A percentile compares a stretch with the other conserved stretches of the same genome.
phyloP scores from a whole-genome alignment of 2,329 filamentous ascomycete genomes.

The Xylariaceae sp. region DNA sequence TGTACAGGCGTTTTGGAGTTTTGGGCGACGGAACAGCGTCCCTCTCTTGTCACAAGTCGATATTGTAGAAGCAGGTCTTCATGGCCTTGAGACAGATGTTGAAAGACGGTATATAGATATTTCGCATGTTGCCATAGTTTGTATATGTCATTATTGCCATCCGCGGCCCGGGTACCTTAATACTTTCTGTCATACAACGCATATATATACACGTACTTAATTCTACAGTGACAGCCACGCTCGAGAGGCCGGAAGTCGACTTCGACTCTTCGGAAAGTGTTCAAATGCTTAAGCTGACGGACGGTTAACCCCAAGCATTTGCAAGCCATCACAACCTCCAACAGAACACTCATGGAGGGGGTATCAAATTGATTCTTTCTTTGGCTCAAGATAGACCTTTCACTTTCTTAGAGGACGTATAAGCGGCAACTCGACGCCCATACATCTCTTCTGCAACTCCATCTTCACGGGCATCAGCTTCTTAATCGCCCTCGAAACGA shows the following conservation, averaged over 20 bases:
- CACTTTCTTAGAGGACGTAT: conserved; percentile 16
- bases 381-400: background rate
- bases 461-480: conserved; percentile 23
- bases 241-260: too few relatives aligned
- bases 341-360: too few relatives aligned
- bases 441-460: conserved; percentile 15
- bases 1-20: conserved; percentile 15
- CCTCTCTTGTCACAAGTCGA: too few relatives aligned
- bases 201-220: background rate
- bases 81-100: background rate
- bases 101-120: background rate
- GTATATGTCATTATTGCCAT: background rate
- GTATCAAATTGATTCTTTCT: background rate
- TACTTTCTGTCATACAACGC: too few relatives aligned
- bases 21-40: background rate
- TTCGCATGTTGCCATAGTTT: background rate
- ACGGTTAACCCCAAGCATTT: too few relatives aligned
- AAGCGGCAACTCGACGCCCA: conserved; percentile 14
- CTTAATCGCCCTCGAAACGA: conserved; percentile 19
- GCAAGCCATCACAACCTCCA: too few relatives aligned
- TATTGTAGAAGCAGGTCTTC: too few relatives aligned
- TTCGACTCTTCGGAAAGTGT: too few relatives aligned
- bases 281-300: too few relatives aligned
- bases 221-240: too few relatives aligned
- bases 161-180: background rate